Evolutionary conservation across 2,329 filamentous ascomycete genomes (phyloP).

Genomic region (Exophiala sp.): DNA sequence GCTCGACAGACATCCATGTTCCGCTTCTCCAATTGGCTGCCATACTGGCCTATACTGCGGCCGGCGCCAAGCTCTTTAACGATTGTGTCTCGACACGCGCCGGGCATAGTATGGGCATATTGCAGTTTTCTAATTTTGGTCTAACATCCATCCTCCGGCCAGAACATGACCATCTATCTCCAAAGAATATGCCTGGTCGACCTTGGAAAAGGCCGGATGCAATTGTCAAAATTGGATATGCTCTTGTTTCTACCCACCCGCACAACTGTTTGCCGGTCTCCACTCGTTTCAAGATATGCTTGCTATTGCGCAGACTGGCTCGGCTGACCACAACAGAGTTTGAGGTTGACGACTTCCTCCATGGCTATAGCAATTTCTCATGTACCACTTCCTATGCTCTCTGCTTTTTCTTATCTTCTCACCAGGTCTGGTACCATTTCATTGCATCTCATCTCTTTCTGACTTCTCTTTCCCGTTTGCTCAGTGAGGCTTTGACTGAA

Average conservation of each 20-base stretch:
- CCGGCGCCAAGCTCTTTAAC: slow-evolving; percentile 7
- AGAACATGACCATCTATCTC: background rate
- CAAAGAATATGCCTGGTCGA: background rate
- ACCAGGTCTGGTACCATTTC: slow-evolving; percentile 1
- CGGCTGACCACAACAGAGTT: slow-evolving; percentile 14
- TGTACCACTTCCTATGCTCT: slow-evolving; percentile 3
- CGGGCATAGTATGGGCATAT: background rate
- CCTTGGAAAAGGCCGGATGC: slow-evolving; percentile 1
- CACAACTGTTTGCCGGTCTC: slow-evolving; percentile 14
- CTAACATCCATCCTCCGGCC: background rate
- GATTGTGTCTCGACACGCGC: slow-evolving; percentile 17
- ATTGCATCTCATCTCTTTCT: background rate
- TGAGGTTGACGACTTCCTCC: background rate
- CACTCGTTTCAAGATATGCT: slow-evolving; percentile 15
- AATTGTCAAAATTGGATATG: slow-evolving; percentile 6
- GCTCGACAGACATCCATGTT: no score
- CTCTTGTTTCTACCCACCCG: slow-evolving; percentile 1
- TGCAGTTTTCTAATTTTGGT: slow-evolving; percentile 11
- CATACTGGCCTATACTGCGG: background rate
- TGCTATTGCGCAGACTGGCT: slow-evolving; percentile 1
- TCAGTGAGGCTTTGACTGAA: background rate
- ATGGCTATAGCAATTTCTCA: slow-evolving; percentile 10
- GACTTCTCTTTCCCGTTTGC: background rate
- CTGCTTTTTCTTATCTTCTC: slow-evolving; percentile 2
- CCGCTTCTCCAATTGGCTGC: slow-evolving; percentile 7